Conservation (phyloP, 306 rosid genomes). For the Fragaria ananassa region DNA sequence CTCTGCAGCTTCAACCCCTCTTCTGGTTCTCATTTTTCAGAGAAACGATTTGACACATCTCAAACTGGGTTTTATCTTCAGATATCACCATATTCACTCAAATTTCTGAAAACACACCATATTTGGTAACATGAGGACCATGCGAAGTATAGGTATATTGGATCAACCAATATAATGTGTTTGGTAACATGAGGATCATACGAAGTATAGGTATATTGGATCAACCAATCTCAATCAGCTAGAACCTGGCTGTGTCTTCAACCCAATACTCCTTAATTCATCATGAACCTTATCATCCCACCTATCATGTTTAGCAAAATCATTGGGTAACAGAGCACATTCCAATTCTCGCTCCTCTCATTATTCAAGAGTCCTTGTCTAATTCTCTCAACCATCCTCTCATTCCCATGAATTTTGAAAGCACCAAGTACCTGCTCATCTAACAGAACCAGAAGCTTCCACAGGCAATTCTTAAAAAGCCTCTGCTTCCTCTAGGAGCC, state of each 20-base stretch:
- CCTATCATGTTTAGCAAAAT: conserved; percentile 50
- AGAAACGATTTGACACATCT: conserved; percentile 40
- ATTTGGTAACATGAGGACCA: background rate
- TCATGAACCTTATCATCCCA: conserved; percentile 62
- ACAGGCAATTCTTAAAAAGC: conserved; percentile 38
- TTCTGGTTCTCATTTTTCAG: conserved; percentile 63
- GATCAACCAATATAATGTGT: conserved; percentile 9
- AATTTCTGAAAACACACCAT: background rate
- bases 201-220: too few relatives aligned
- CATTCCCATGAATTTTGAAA: conserved; percentile 60
- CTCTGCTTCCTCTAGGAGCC: conserved; percentile 53
- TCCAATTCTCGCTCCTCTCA: conserved; percentile 8
- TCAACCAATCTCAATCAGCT: conserved; percentile 53
- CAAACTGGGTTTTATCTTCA: background rate
- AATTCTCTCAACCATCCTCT: conserved; percentile 47
- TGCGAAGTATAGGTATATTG: too few relatives aligned
- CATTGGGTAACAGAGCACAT: conserved; percentile 63
- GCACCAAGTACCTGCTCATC: conserved; percentile 68
- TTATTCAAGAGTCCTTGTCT: conserved; percentile 32
- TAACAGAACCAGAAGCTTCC: conserved; percentile 39
- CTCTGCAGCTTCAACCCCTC: conserved; percentile 69
- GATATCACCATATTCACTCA: background rate
- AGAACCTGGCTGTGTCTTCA: conserved; percentile 56
- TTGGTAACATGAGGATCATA: too few relatives aligned
- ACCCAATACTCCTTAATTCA: conserved; percentile 42